Percentiles rank a stretch among this genome's conserved stretches.
Conservation (phyloP, 2,329 filamentous ascomycete genomes). For the Trichoderma sp. region DNA sequence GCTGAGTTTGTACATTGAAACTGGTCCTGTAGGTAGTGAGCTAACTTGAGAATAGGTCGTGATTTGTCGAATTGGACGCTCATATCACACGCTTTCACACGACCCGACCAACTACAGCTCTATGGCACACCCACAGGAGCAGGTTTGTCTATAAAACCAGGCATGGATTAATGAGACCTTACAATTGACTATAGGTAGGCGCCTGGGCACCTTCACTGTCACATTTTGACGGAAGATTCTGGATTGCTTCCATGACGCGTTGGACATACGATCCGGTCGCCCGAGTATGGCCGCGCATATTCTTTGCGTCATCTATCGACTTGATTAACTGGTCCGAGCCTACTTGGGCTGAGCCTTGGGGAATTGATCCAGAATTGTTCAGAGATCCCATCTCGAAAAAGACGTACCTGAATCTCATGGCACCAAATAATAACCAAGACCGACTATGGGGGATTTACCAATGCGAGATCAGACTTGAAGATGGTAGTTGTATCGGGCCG, state of each 20-base stretch:
- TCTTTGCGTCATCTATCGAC: neutral
- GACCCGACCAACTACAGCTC: neutral
- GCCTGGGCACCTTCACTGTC: neutral
- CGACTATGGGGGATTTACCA: neutral
- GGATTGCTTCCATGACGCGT: neutral
- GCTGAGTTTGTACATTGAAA: accelerated
- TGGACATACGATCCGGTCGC: neutral
- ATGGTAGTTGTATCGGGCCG: neutral
- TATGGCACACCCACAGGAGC: neutral
- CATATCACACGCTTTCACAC: neutral
- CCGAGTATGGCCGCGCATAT: neutral
- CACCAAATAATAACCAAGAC: neutral
- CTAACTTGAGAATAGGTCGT: neutral
- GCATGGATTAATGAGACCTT: neutral
- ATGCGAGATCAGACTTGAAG: neutral
- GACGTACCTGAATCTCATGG: neutral
- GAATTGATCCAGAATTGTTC: neutral
- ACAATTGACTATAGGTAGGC: neutral
- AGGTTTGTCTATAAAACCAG: neutral
- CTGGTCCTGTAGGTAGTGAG: neutral
- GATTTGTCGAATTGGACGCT: neutral
- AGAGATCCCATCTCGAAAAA: neutral
- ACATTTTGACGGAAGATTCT: neutral
- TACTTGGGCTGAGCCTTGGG: neutral
- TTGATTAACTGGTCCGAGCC: neutral